Evolutionary conservation across 352 stramenopile genomes (phyloP).

Genomic region (Blastocystis sp.): DNA sequence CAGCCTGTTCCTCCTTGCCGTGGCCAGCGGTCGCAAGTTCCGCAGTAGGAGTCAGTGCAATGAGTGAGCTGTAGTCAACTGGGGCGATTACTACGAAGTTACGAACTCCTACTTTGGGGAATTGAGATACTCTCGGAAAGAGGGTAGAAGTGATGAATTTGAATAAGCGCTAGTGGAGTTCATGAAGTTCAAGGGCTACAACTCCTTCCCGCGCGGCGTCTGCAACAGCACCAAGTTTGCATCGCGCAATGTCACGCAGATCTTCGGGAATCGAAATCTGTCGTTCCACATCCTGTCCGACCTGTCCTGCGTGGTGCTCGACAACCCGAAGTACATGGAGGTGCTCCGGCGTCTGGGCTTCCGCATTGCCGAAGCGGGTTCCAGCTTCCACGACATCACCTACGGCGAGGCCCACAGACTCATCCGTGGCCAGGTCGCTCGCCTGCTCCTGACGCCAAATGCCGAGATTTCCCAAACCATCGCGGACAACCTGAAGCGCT

Average conservation of each 20-base stretch:
- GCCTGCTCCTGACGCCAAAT: slow-evolving; percentile 48
- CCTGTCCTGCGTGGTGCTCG: slow-evolving; percentile 28
- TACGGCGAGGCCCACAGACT: neutral
- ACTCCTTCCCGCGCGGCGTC: slow-evolving; percentile 9
- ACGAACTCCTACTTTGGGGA: slow-evolving; percentile 27
- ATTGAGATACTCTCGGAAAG: neutral
- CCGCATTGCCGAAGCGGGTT: neutral
- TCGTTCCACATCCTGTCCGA: slow-evolving; percentile 46
- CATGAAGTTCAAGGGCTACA: slow-evolving; percentile 11
- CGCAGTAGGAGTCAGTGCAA: neutral
- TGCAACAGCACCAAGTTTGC: slow-evolving; percentile 18
- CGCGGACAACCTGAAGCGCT: neutral
- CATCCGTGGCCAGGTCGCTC: slow-evolving; percentile 45
- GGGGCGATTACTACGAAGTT: slow-evolving; percentile 41
- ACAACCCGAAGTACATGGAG: slow-evolving; percentile 9
- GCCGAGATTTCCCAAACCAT: neutral
- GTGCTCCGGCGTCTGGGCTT: slow-evolving; percentile 30
- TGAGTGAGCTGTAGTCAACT: slow-evolving; percentile 21
- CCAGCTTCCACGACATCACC: neutral
- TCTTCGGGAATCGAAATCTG: slow-evolving; percentile 29
- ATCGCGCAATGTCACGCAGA: slow-evolving; percentile 19
- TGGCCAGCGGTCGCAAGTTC: slow-evolving; percentile 7
- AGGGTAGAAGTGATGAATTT: neutral
- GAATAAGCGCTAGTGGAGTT: neutral
- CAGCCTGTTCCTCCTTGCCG: slow-evolving; percentile 24